Evolutionary conservation across 805 yeast species (phyloP).

Genomic region (Schizosaccharomyces osmophilus): DNA sequence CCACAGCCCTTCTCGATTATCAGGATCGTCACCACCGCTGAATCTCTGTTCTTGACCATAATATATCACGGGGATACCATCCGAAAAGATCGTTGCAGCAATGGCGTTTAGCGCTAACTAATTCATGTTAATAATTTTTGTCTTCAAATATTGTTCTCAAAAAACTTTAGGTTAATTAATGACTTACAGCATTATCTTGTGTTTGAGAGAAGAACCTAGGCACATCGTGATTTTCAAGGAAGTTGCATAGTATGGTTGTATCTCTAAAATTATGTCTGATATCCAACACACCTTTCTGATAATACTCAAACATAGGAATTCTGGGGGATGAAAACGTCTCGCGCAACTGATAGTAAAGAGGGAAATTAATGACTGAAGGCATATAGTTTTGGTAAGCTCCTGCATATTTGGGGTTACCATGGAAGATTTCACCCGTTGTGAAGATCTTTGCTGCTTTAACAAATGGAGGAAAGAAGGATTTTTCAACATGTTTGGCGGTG

Average conservation of each 20-base stretch:
- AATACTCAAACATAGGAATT: background rate
- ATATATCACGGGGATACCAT: slow-evolving; percentile 4
- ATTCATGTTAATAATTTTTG: background rate
- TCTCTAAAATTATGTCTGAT: background rate
- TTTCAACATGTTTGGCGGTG: slow-evolving; percentile 1
- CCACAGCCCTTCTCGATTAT: slow-evolving; percentile 4
- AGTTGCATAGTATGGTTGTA: background rate
- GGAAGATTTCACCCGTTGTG: slow-evolving; percentile 1
- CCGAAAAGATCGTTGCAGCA: background rate
- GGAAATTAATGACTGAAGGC: slow-evolving; percentile 3
- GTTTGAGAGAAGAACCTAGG: slow-evolving; percentile 3
- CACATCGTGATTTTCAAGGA: slow-evolving; percentile 4
- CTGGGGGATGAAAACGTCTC: background rate
- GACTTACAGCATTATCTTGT: background rate
- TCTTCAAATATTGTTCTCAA: background rate
- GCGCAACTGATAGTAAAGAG: background rate
- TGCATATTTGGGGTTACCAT: background rate
- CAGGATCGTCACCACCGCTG: slow-evolving; percentile 3
- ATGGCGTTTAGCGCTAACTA: slow-evolving; percentile 1
- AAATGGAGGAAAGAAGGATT: background rate
- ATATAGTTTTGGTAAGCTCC: slow-evolving; percentile 2
- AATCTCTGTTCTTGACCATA: slow-evolving; percentile 4
- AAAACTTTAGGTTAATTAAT: background rate
- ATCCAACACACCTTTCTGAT: background rate
- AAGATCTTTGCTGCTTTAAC: slow-evolving; percentile 1